Evolutionary conservation across 176 grass and related monocot genomes (phyloP), one percentile per base, ranked within the genome.

Genomic region (Pontederia crassipes): DNA sequence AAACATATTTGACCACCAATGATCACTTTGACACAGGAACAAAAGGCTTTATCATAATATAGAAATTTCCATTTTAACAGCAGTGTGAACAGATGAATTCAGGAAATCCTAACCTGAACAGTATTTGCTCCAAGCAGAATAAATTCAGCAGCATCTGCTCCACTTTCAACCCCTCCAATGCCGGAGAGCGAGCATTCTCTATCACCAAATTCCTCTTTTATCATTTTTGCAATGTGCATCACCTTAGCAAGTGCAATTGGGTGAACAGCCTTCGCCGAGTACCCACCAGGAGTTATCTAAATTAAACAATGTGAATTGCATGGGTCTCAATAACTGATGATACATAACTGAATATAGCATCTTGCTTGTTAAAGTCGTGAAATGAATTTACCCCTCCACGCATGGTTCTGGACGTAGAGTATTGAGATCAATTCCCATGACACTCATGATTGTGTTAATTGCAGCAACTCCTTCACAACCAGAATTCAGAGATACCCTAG

Each of bases 401-500:
- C 79, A 86, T 66, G 93, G 87, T 74, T 98, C 84, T 2, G 93
- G 93, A 24, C 77, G 87, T 74, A 92, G 65, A 48, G 88, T 98
- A 64, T 89, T 85, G 53, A 92, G 84, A 79, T 98, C 59, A 55
- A 98, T 98, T 46, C 87, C 93, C 93, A 98, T 98, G 18, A 98
- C 84, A 57, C 87, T 98, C 93, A 98, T 86, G 57, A 98, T 98
- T 66, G 93, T 98, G 74, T 98, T 98, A 70, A 98, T 98, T 66
- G 87, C 88, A 68, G 88, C 71, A 59, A 98, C 65, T 45, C 93
- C 93, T 78, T 98, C 93, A 69, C 84, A 92, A 77, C 88, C 88
- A 66, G 81, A 85, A 54, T 89, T 83, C 12, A 98, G 67, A 88
- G 87, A 57, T 57, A 98, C 66, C 74, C 82, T 89, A 62, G 93